Evolutionary conservation across 2,329 filamentous ascomycete genomes (phyloP).

Genomic region (Microsporum canis): DNA sequence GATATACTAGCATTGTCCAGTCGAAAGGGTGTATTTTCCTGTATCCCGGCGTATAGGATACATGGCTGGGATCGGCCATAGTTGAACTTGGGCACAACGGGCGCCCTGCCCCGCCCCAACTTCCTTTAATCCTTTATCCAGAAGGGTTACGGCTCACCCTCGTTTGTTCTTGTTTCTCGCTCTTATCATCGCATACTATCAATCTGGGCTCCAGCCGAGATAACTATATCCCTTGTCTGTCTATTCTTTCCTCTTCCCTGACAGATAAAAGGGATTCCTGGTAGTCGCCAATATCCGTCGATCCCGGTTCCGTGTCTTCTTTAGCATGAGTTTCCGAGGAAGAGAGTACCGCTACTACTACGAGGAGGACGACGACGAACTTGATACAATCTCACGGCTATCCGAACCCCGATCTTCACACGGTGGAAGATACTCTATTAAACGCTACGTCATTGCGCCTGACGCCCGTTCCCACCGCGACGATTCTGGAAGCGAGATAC

Average conservation of each 20-base stretch:
- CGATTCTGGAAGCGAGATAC: constrained; percentile 16
- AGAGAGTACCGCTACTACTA: neutral
- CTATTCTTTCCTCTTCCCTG: neutral
- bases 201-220: neutral
- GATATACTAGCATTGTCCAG: neutral
- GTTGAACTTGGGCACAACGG: neutral
- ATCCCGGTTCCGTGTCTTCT: neutral
- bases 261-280: neutral
- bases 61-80: neutral
- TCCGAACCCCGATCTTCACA: neutral
- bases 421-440: constrained; percentile 18
- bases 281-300: neutral
- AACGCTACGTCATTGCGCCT: constrained; percentile 44
- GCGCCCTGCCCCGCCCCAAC: neutral
- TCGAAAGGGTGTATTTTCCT: neutral
- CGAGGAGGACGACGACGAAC: neutral
- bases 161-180: neutral
- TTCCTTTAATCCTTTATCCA: neutral
- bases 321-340: neutral
- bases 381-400: neutral
- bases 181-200: neutral
- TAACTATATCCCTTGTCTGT: too few relatives aligned
- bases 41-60: neutral
- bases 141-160: neutral
- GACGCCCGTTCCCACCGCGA: constrained; percentile 26